Conservation (phyloP, 257 asterid species). For the Solanum tarapatanum region DNA sequence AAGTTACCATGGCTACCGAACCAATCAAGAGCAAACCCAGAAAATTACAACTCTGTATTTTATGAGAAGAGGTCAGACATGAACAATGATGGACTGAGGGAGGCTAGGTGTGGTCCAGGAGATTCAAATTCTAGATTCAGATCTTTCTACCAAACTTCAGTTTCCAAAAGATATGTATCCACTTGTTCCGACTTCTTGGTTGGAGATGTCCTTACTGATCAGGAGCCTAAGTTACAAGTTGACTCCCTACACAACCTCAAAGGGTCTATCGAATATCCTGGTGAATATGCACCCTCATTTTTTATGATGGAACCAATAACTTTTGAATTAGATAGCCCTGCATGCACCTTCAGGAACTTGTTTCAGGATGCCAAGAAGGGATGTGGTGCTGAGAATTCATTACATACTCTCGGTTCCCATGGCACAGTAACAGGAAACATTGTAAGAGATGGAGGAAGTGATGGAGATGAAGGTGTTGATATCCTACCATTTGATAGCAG, state of each 20-base stretch:
- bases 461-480: not conserved
- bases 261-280: not conserved
- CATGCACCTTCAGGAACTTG: not conserved
- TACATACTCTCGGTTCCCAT: not conserved
- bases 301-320: not conserved
- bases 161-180: not conserved
- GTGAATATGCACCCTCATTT: not conserved
- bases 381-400: not conserved
- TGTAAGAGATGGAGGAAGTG: not conserved
- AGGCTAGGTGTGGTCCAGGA: not conserved
- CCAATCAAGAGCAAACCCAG: not conserved
- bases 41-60: not conserved
- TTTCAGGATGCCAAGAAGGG: not conserved
- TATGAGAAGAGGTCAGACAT: not conserved
- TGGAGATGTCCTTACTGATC: not conserved
- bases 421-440: not conserved
- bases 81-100: not conserved
- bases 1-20: not conserved
- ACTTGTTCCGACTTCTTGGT: not conserved
- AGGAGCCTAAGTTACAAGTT: not conserved
- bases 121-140: not conserved
- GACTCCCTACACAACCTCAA: not conserved
- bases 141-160: not conserved
- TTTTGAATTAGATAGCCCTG: not conserved
- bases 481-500: not conserved